Conservation (phyloP, 805 yeast species). For the Saccharomycopsis synnaedendra region DNA sequence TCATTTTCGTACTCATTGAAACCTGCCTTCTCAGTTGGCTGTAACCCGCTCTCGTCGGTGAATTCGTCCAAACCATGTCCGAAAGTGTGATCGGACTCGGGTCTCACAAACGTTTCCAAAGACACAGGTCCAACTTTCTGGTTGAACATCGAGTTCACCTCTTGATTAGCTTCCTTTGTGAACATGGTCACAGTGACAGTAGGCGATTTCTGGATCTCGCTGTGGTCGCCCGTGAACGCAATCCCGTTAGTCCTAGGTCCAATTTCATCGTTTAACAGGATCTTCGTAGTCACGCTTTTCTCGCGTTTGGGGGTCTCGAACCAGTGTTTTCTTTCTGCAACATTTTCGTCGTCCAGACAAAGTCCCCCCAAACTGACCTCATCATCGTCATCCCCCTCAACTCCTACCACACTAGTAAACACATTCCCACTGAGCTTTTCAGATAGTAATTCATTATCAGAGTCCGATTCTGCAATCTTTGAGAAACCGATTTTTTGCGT, state of each 20-base stretch:
- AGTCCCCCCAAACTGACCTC: background rate
- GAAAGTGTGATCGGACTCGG: background rate
- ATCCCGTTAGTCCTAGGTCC: no score
- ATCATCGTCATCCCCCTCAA: background rate
- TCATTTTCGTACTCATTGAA: background rate
- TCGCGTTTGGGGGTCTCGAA: background rate
- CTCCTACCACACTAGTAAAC: background rate
- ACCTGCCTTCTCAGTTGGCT: no score
- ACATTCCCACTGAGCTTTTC: no score
- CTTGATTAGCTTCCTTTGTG: conserved; percentile 66
- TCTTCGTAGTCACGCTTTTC: background rate
- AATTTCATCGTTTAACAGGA: background rate
- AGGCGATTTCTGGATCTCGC: conserved; percentile 24
- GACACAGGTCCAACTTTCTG: conserved; percentile 18
- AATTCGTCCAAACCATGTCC: conserved; percentile 23
- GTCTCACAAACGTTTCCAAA: background rate
- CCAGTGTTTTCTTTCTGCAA: background rate
- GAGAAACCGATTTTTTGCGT: no score
- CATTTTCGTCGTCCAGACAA: conserved; percentile 1
- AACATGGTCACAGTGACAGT: conserved; percentile 76
- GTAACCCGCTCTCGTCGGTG: conserved; percentile 19
- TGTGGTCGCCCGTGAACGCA: background rate
- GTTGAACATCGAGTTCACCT: conserved; percentile 63
- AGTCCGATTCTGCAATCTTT: no score
- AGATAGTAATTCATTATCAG: no score